Evolutionary conservation across 208 protist genomes (phyloP), one percentile per base, ranked within the genome.

Genomic region (Trypanosoma brucei): DNA sequence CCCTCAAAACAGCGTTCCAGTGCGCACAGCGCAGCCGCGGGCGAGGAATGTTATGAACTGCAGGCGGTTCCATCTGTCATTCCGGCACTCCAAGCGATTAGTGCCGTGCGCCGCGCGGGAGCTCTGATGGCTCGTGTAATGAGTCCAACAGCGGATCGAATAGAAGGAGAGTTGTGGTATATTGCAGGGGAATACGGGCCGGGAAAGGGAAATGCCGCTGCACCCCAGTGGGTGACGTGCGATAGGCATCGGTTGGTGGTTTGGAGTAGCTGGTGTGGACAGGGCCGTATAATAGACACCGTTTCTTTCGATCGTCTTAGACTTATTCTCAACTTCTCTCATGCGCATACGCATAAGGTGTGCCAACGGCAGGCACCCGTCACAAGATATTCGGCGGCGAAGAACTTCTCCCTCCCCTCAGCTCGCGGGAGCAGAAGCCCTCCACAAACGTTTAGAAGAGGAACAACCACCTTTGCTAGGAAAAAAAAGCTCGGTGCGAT

Each of bases 151-250:
- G 45, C 68, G 13, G 71, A 79, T 39, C 35, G 65, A 9, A 79
- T 86, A 42, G 72, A 86, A 57, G 80, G 80, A 0, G 65, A 83
- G 61, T 68, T 86, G 54, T 86, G 80, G 77, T 78, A 75, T 55
- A 53, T 86, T 13, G 82, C 69, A 39, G 14, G 50, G 36, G 73
- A 70, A 55, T 70, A 44, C 22, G 73, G 72, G 3, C 76, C 72
- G 22, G 70, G 74, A 7, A 78, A 78, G 58, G 46, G 54, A 14
- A 63, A 34, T 33, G 9, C 46, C 14, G 31, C 49, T 13, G 31
- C 31, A 2, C 45, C 65, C 30, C 73, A 87, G 37, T 87, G 76
- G 75, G 78, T 87, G 0, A 72, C 79, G 31, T 87, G 78, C 57
- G 70, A 81, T 51, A 67, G 79, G 42, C 56, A 72, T 13, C 63